Evolutionary conservation across 768 basidiomycete species (phyloP).

Genomic region (Collybiopsis confluens): DNA sequence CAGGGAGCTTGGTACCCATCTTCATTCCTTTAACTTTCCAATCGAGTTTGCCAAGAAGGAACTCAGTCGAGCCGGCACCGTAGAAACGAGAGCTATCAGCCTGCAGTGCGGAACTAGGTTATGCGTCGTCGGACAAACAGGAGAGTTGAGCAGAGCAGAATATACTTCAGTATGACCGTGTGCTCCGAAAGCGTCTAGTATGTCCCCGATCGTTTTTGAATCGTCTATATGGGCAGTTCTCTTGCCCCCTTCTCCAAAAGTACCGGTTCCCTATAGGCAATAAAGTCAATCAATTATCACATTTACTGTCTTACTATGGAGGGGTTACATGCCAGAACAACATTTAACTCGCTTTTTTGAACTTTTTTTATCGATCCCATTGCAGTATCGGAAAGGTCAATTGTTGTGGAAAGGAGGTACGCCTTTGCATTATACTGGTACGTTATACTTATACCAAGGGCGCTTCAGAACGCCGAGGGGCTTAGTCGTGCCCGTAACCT

Average conservation of each 20-base stretch:
- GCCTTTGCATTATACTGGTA: too few relatives aligned
- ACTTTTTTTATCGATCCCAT: too few relatives aligned
- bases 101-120: background rate
- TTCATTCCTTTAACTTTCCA: slow-evolving; percentile 38
- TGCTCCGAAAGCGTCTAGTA: slow-evolving; percentile 40
- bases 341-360: slow-evolving; percentile 12
- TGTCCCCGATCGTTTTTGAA: slow-evolving; percentile 13
- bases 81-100: slow-evolving; percentile 13
- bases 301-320: background rate
- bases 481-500: too few relatives aligned
- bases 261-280: slow-evolving; percentile 10
- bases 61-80: slow-evolving; percentile 12
- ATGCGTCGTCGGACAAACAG: background rate
- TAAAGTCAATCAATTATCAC: background rate
- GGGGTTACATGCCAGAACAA: slow-evolving; percentile 9
- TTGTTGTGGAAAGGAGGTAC: too few relatives aligned
- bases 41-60: slow-evolving; percentile 34
- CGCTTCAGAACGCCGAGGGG: too few relatives aligned
- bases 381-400: too few relatives aligned
- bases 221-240: slow-evolving; percentile 9
- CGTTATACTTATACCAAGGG: too few relatives aligned
- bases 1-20: slow-evolving; percentile 47
- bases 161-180: slow-evolving; percentile 42
- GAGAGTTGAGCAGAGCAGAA: background rate
- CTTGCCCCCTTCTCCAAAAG: slow-evolving; percentile 11